Conservation (phyloP, 306 rosid species). For the Fragaria vesca region DNA sequence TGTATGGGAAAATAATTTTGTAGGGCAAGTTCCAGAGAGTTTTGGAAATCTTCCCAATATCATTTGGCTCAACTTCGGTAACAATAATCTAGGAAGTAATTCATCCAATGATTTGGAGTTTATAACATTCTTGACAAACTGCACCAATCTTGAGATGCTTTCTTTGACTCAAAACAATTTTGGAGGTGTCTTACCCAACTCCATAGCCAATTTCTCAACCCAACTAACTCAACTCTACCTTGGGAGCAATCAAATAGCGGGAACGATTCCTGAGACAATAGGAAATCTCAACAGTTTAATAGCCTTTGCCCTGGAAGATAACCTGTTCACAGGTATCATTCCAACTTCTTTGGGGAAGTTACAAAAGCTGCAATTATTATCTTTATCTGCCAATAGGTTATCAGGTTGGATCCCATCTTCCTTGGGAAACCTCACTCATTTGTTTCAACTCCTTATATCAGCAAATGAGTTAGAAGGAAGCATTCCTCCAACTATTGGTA, state of each 20-base stretch:
- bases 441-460: conserved; percentile 4
- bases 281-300: conserved; percentile 22
- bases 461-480: conserved; percentile 32
- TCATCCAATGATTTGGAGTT: conserved; percentile 33
- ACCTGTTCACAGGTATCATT: conserved; percentile 21
- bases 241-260: conserved; percentile 12
- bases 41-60: conserved; percentile 22
- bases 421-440: conserved; percentile 32
- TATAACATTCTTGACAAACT: conserved; percentile 26
- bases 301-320: background rate
- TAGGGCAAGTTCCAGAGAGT: conserved; percentile 24
- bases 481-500: conserved; percentile 28
- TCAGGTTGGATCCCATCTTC: conserved; percentile 24
- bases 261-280: conserved; percentile 27
- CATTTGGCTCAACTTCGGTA: rapidly evolving
- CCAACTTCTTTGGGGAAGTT: conserved; percentile 33
- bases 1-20: background rate
- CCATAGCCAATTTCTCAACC: conserved; percentile 33
- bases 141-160: conserved; percentile 11
- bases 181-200: conserved; percentile 36
- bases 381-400: conserved; percentile 12
- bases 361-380: background rate
- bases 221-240: background rate
- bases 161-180: conserved; percentile 19
- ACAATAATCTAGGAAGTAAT: conserved; percentile 33